phyloP scores from a whole-genome alignment of 495 filamentous ascomycete genomes.

The Bryoglossum gracile region DNA sequence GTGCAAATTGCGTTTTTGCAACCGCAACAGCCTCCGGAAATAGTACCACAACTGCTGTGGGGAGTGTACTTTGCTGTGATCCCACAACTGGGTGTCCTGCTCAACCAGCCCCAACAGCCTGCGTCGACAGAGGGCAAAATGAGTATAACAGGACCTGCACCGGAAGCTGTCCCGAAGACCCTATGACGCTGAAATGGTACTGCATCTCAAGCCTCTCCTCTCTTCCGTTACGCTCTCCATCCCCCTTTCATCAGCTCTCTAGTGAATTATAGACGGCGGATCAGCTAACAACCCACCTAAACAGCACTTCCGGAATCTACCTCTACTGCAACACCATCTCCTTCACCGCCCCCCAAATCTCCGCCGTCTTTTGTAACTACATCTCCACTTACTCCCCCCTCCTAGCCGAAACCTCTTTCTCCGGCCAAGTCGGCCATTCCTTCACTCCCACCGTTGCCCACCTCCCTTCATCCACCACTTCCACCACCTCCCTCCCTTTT shows the following conservation, averaged over 20 bases:
- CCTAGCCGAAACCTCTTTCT: constrained; percentile 4
- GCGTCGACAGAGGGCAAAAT: constrained; percentile 2
- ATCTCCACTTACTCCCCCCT: constrained; percentile 1
- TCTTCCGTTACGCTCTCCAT: not conserved
- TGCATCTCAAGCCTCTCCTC: not conserved
- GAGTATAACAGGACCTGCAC: constrained; percentile 14
- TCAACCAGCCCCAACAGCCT: constrained; percentile 13
- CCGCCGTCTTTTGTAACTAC: constrained; percentile 18
- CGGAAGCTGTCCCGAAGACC: constrained; percentile 11
- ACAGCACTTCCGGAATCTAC: constrained; percentile 17
- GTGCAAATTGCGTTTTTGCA: constrained; percentile 13
- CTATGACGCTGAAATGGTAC: constrained; percentile 17
- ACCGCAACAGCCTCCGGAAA: constrained; percentile 1
- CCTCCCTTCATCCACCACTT: constrained; percentile 32
- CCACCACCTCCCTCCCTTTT: constrained; percentile 28
- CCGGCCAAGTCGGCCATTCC: not conserved
- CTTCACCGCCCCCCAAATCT: constrained; percentile 7
- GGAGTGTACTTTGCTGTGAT: constrained; percentile 14
- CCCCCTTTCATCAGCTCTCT: not conserved
- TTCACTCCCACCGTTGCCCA: constrained; percentile 1
- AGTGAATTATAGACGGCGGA: too few relatives aligned
- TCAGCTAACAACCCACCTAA: too few relatives aligned
- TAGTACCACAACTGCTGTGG: not conserved
- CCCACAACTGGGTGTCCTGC: constrained; percentile 8
- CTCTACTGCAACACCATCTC: constrained; percentile 15